Base-by-base conservation (phyloP, 306 rosid species). In the Quercus variabilis region DNA sequence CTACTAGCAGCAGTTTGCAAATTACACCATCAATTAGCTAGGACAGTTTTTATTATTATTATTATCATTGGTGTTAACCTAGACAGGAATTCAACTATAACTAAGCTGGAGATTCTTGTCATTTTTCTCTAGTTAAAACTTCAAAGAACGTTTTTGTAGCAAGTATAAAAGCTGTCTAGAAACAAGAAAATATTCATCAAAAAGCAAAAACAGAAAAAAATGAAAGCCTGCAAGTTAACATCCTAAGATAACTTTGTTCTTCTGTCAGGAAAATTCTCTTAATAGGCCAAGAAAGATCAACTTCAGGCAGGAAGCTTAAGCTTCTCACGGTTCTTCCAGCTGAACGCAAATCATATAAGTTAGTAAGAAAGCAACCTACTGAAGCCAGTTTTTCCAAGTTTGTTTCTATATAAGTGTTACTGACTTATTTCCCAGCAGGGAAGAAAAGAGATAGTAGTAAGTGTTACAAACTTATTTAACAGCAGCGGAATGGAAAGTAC, bases 311-410 rank as follows among this genome's bases (percentile, higher is more conserved):
- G 88, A 75, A 82, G 77, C 78, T 76, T 78, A n/a, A 85, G 84
- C 72, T 15, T 73, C 76, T 85, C 77, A 6, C 76, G 33, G 33
- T 82, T 82, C 70, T 65, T 79, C 88, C 88, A 85, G 82, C 88
- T 85, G 85, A 17, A 43, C n/a, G 25, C 28, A 63, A 55, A 74
- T 19, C 54, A 74, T 0, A 20, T 23, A 56, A 15, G 20, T 9
- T 20, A 74, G 31, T 38, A 9, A 9, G 5, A 60, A 26, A 7
- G 10, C 21, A 33, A 55, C 18, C n/a, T 17, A 11, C 11, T 4
- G 38, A 11, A 31, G 35, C 43, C n/a, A 18, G 4, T 28, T 12
- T 8, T 19, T 15, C 18, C 38, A 1, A 33, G 59, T 74, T 56
- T 26, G 28, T 11, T 57, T 20, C 41, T 2, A 74, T 28, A 2